Evolutionary conservation across 768 basidiomycete species (phyloP), one percentile per base, ranked within the genome.

Genomic region (Psilocybe subaeruginosa): DNA sequence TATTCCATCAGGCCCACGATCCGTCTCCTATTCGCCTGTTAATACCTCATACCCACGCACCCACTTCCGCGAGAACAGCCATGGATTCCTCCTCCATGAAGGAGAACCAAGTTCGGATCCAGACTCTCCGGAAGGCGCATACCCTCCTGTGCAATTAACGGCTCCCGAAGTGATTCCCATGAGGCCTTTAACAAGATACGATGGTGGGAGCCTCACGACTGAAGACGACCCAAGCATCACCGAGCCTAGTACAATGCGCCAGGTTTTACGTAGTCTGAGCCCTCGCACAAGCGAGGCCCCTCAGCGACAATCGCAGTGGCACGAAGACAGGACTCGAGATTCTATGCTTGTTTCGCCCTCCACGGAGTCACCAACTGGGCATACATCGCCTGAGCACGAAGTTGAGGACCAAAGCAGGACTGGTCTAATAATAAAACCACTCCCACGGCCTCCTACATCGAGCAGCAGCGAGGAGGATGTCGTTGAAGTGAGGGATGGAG

Each of bases 191-290:
- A 54, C 63, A 52, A 60, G 61, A 27, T 47, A 67, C 49, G 64
- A 73, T 58, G 61, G 65, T 27, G 72, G 68, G 14, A 72, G 69
- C 29, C 63, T 70, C 6, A 67, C 70, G 56, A 67, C 56, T 41
- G 74, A 76, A 50, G 73, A 73, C 54, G 61, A 68, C 17, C 65
- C 64, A 5, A 74, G 72, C 54, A 67, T 74, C 14, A 66, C 71
- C 31, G 71, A 72, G 31, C 69, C 69, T 29, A 69, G 70, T 19
- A 67, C 65, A 31, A 68, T 79, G 17, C 77, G 78, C 30, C 76
- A 77, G 31, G 81, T 81, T 2, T 69, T 82, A 3, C 72, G 81
- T 45, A 77, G 71, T 49, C 66, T 84, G 59, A 82, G 82, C 59
- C 82, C 82, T 4, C 76, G 82, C 30, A 82, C 75, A 4, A 66